phyloP scores from a whole-genome alignment of 2,329 filamentous ascomycete species.

The Teratosphaeria gauchensis region DNA sequence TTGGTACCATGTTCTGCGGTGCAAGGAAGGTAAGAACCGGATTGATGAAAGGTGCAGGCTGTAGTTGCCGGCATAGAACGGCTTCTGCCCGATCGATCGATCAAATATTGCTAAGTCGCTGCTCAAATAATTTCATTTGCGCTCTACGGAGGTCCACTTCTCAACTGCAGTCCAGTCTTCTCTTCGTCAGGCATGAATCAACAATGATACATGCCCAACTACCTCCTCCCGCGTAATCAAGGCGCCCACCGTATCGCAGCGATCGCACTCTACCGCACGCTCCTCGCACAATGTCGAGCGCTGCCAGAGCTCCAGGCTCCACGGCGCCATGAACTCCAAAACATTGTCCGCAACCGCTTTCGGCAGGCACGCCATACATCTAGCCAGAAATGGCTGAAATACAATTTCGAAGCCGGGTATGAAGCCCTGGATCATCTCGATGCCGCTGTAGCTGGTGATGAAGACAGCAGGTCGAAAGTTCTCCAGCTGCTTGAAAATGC shows the following conservation, averaged over 20 bases:
- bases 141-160: background rate
- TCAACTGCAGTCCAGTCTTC: background rate
- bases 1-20: too few species aligned
- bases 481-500: conserved; percentile 17
- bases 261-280: conserved; percentile 62
- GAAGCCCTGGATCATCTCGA: conserved; percentile 40
- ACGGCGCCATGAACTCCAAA: conserved; percentile 39
- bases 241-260: conserved; percentile 47
- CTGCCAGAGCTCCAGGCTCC: conserved; percentile 4
- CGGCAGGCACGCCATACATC: conserved; percentile 48
- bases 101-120: background rate
- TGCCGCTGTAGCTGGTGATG: conserved; percentile 26
- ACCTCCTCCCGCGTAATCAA: conserved; percentile 36
- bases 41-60: too few species aligned
- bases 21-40: too few species aligned
- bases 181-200: background rate
- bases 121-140: background rate
- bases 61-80: too few species aligned
- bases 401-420: conserved; percentile 60
- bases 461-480: conserved; percentile 19
- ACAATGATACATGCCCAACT: conserved; percentile 15
- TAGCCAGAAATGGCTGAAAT: conserved; percentile 50
- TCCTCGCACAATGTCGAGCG: conserved; percentile 47
- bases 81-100: background rate
- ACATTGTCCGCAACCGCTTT: conserved; percentile 55